A percentile compares a stretch with the other conserved stretches of the same genome.
These are phyloP conservation scores for Leucocoprinus leucothites DNA, from an alignment of 768 basidiomycete species.

Conservation along the genomic window DNA sequence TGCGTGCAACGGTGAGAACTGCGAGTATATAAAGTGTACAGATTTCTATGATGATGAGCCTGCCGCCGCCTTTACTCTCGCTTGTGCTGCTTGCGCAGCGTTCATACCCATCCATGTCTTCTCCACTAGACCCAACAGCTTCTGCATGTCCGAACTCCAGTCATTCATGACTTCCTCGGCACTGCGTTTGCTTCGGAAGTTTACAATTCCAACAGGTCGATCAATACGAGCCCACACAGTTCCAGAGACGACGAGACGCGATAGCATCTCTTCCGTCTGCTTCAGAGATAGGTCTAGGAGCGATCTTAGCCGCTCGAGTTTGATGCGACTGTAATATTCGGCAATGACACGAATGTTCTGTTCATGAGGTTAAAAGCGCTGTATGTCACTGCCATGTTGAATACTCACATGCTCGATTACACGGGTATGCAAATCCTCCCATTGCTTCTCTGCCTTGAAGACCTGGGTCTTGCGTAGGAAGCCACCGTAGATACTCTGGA, in stretches of 20 bases:
- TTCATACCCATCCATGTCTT: constrained; percentile 99
- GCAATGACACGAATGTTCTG: constrained; percentile 96
- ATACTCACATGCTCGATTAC: constrained; percentile 91
- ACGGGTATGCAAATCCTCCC: constrained; percentile 94
- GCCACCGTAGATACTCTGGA: constrained; percentile 83
- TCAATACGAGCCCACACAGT: constrained; percentile 94
- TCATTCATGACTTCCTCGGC: constrained; percentile 96
- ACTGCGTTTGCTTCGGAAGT: constrained; percentile 77
- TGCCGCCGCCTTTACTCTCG: constrained; percentile 39
- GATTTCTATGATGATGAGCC: constrained; percentile 19
- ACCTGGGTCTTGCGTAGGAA: constrained; percentile 79
- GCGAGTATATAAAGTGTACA: constrained; percentile 17
- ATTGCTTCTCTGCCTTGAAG: constrained; percentile 74
- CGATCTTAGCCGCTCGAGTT: constrained; percentile 73
- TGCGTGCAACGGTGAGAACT: neutral
- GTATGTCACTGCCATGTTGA: too few relatives aligned
- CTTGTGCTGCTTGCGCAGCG: constrained; percentile 82
- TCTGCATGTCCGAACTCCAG: constrained; percentile 97
- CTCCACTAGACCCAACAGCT: constrained; percentile 86
- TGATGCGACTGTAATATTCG: constrained; percentile 93
- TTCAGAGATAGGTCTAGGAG: constrained; percentile 82
- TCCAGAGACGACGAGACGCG: constrained; percentile 86
- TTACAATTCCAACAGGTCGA: constrained; percentile 85
- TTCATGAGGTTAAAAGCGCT: neutral
- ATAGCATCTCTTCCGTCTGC: constrained; percentile 86